Evolutionary conservation across 2,329 filamentous ascomycete species (phyloP).

Genomic region (Xylariaceae sp.): DNA sequence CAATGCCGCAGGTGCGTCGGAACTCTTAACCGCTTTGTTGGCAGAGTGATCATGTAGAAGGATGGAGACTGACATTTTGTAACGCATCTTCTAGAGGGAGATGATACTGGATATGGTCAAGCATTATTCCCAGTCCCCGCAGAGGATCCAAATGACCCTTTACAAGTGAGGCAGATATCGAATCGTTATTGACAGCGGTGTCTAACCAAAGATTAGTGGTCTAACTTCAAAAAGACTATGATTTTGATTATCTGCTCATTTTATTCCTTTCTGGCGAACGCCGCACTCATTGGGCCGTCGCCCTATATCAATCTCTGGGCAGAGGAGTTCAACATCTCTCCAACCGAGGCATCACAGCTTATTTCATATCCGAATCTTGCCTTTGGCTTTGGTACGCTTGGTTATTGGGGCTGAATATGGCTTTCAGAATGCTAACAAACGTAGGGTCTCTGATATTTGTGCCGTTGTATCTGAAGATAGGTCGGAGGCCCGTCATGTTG

Average conservation of each 20-base stretch:
- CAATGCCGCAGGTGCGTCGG: constrained; percentile 33
- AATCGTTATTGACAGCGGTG: not conserved
- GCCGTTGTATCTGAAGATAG: constrained; percentile 59
- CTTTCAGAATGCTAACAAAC: constrained; percentile 17
- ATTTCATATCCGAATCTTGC: constrained; percentile 66
- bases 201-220: constrained; percentile 51
- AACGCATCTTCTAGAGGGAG: constrained; percentile 32
- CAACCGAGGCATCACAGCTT: constrained; percentile 58
- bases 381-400: constrained; percentile 57
- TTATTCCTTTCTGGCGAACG: constrained; percentile 66
- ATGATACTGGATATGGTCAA: constrained; percentile 39
- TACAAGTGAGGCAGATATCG: constrained; percentile 31
- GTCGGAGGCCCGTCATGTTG: constrained; percentile 52
- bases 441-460: constrained; percentile 59
- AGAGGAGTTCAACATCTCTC: constrained; percentile 57
- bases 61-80: constrained; percentile 1
- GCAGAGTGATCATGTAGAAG: not conserved
- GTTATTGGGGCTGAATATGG: not conserved
- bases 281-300: constrained; percentile 61
- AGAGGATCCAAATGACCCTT: constrained; percentile 39
- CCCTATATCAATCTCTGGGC: constrained; percentile 64
- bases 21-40: not conserved
- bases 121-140: constrained; percentile 39
- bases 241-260: constrained; percentile 61
- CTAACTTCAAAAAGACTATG: constrained; percentile 60